Percentiles rank a stretch among this genome's conserved stretches.
Conservation (phyloP, 2,329 filamentous ascomycete species). For the Neofusicoccum sp. region DNA sequence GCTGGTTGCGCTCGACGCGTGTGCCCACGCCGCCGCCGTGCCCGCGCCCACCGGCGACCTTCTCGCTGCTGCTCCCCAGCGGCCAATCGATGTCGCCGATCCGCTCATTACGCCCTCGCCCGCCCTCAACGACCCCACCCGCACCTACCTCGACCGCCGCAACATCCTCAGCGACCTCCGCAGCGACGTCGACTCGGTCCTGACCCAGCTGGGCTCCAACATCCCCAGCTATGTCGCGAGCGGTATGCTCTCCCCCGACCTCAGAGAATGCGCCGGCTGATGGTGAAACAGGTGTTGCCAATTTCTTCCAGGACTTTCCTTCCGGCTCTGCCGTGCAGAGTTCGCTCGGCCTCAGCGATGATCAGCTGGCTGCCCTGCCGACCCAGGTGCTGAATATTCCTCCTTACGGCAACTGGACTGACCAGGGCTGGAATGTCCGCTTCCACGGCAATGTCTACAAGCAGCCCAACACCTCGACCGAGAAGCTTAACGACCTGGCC, state of each 20-base stretch:
- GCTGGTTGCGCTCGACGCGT: slow-evolving; percentile 18
- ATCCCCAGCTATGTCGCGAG: slow-evolving; percentile 41
- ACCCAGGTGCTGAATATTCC: slow-evolving; percentile 73
- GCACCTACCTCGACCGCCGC: slow-evolving; percentile 28
- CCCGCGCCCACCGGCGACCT: slow-evolving; percentile 12
- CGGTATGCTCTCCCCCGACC: slow-evolving; percentile 28
- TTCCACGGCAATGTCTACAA: slow-evolving; percentile 84
- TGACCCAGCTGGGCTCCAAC: slow-evolving; percentile 36
- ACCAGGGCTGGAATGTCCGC: slow-evolving; percentile 74
- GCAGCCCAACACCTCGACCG: slow-evolving; percentile 67
- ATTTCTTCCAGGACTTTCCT: slow-evolving; percentile 69
- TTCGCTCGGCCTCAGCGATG: slow-evolving; percentile 61
- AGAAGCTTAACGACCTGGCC: slow-evolving; percentile 68
- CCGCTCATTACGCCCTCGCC: slow-evolving; percentile 19
- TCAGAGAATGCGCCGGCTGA: background rate
- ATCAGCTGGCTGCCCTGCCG: slow-evolving; percentile 63
- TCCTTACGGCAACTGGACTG: slow-evolving; percentile 72
- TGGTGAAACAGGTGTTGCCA: slow-evolving; percentile 55
- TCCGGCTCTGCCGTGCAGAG: slow-evolving; percentile 63
- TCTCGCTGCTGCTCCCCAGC: background rate
- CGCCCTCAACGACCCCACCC: slow-evolving; percentile 10
- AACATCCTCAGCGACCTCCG: slow-evolving; percentile 37
- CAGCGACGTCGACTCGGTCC: slow-evolving; percentile 34
- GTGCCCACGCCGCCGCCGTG: slow-evolving; percentile 16
- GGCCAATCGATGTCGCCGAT: slow-evolving; percentile 4